phyloP scores from a whole-genome alignment of 208 protist species.

The Porcisia deanei region DNA sequence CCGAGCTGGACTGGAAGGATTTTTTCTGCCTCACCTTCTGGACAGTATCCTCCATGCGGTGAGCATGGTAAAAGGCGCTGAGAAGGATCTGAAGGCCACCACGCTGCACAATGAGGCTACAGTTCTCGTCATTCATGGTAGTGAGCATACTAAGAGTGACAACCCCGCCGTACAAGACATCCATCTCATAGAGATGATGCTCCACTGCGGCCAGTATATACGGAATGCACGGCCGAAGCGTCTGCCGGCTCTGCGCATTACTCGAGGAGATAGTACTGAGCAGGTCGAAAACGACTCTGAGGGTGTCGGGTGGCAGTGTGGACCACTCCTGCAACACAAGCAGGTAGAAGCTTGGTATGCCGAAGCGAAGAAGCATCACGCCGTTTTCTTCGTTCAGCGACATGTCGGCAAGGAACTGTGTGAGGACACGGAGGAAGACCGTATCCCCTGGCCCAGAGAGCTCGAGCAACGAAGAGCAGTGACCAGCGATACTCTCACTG shows the following conservation, averaged over 20 bases:
- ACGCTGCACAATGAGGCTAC: conserved; percentile 55
- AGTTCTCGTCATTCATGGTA: conserved; percentile 66
- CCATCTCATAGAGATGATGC: conserved; percentile 43
- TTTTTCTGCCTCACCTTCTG: conserved; percentile 21
- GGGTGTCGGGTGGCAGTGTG: conserved; percentile 42
- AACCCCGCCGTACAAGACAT: conserved; percentile 62
- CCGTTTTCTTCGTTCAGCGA: conserved; percentile 75
- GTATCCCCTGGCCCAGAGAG: conserved; percentile 11
- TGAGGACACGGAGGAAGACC: conserved; percentile 15
- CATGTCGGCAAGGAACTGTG: conserved; percentile 60
- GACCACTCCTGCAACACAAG: conserved; percentile 55
- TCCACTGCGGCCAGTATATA: conserved; percentile 58
- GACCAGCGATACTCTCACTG: conserved; percentile 50
- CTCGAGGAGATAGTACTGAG: conserved; percentile 67
- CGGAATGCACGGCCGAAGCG: conserved; percentile 68
- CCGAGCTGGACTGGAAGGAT: conserved; percentile 17
- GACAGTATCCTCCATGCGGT: conserved; percentile 17
- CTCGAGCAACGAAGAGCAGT: conserved; percentile 63
- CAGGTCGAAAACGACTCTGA: conserved; percentile 76
- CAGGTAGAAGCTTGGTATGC: conserved; percentile 58
- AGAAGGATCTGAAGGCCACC: conserved; percentile 71
- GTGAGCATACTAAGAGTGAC: conserved; percentile 65
- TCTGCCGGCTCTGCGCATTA: conserved; percentile 40
- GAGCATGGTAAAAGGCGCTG: conserved; percentile 48
- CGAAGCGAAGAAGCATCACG: conserved; percentile 46